Evolutionary conservation across 768 basidiomycete species (phyloP), one percentile per base, ranked within the genome.

Genomic region (Suillus subaureus): DNA sequence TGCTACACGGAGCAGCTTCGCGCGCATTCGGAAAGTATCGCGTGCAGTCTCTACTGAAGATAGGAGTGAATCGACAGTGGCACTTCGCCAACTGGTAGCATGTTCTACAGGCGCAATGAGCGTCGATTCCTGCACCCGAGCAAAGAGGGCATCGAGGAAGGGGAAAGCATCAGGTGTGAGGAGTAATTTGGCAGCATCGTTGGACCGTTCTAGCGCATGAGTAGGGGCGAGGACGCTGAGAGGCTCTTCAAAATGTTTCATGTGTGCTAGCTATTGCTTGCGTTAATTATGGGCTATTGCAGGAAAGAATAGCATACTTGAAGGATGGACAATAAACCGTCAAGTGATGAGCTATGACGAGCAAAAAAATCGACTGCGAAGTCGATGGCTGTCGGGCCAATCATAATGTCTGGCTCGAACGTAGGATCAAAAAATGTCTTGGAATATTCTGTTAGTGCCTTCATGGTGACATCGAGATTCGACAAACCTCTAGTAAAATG

Each of bases 241-340:
- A 0, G 88, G 87, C 31, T 91, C 85, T 33, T 82, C 81, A 68
- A 91, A 92, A 73, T 94, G 92, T 66, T 90, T 90, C 73, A 93
- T 74, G 71, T 92, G 80, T 0, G 81, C 80, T 3, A 93, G 77
- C 89, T 93, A 67, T 16, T 61, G 39, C 67, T 63, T 58, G 51
- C 40, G 3, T 49, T 40, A 47, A 52, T 47, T 35, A 55, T n/a
- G 26, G 26, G 42, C 21, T 5, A 7, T 2, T 13, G 40, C 12
- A n/a, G 45, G 61, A 42, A 55, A 4, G 23, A 61, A 18, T n/a
- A 39, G 35, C 76, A 64, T 65, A 89, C 90, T 79, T 92, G 91
- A 6, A 94, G 72, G 40, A 87, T 81, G 8, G 85, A 87, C 12
- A 87, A 68, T 11, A 88, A 68, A 9, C 79, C 79, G 68, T 91